Percentiles rank a stretch among this genome's conserved stretches.
phyloP scores from a whole-genome alignment of 106 monocot species.

The Acanthochlamys bracteata region DNA sequence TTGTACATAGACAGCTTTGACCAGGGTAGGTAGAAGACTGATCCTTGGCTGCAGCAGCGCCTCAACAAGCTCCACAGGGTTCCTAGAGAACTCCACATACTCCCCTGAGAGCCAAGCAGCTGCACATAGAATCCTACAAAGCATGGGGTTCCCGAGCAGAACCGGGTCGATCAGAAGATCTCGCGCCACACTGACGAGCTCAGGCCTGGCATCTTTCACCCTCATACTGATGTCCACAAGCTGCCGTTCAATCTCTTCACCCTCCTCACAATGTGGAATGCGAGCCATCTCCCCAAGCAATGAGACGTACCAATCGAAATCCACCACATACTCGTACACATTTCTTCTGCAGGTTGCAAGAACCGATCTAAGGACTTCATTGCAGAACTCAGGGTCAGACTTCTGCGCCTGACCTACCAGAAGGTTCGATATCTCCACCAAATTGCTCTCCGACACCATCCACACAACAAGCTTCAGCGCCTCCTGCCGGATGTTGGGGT shows the following conservation, averaged over 20 bases:
- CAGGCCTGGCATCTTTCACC: slow-evolving; percentile 68
- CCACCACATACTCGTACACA: slow-evolving; percentile 60
- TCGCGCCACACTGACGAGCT: slow-evolving; percentile 63
- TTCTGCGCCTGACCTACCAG: slow-evolving; percentile 47
- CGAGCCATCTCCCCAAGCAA: slow-evolving; percentile 70
- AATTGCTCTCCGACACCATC: slow-evolving; percentile 51
- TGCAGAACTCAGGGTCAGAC: slow-evolving; percentile 67
- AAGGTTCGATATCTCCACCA: slow-evolving; percentile 46
- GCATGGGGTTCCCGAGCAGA: slow-evolving; percentile 62
- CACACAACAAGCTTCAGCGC: slow-evolving; percentile 59
- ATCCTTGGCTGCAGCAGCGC: slow-evolving; percentile 80
- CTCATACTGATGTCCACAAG: slow-evolving; percentile 80
- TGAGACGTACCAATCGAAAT: slow-evolving; percentile 92
- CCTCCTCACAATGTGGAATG: slow-evolving; percentile 55
- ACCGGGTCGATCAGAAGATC: slow-evolving; percentile 86
- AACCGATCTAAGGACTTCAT: slow-evolving; percentile 62
- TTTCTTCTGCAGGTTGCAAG: slow-evolving; percentile 51
- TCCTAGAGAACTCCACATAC: slow-evolving; percentile 66
- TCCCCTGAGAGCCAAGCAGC: slow-evolving; percentile 87
- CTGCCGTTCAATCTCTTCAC: slow-evolving; percentile 77
- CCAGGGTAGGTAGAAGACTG: slow-evolving; percentile 50
- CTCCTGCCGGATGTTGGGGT: slow-evolving; percentile 60
- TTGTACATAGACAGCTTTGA: slow-evolving; percentile 84
- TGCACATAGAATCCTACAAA: slow-evolving; percentile 53
- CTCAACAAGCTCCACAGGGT: slow-evolving; percentile 71